Evolutionary conservation across 1,139 yeast species (phyloP), one percentile per base, ranked within the genome.

Genomic region (Zygotorulaspora mrakii): DNA sequence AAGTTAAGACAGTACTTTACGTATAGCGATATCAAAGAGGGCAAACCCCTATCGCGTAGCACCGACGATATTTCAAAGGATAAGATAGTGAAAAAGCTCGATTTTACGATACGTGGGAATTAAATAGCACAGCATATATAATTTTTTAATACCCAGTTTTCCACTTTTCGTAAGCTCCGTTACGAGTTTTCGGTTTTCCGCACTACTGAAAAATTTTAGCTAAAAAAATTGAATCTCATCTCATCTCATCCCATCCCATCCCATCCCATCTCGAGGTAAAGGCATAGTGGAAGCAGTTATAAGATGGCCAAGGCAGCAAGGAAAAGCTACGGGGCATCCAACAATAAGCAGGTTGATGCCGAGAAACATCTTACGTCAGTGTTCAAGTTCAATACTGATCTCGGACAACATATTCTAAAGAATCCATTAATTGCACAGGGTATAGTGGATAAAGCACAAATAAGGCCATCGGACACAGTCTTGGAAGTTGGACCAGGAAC

Each of bases 401-500:
- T 91, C 45, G 99, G 99, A 48, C 99, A 91, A 69, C 99, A 91
- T 71, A 88, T 91, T 53, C 73, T 91, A 60, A 91, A 91, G 60
- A 91, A 91, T 62, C 99, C 99, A 1, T 71, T 88, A 39, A 94
- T 94, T 22, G 97, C 98, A 2, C 97, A 91, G 63, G 97, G 96
- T 9, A 91, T 91, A 58, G 98, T 91, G 24, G 98, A 91, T 64
- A 94, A 94, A 60, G 97, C 98, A 2, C 84, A 78, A 31, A 82
- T 91, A 47, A 83, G 79, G 55, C 97, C 97, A 2, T 82, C 95
- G 31, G 99, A 91, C 59, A 77, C 79, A 5, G 97, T 91, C 2
- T 71, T 91, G 34, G 99, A 91, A 69, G 96, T 91, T 40, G 99
- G 99, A 57, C 98, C 99, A 1, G 99, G 99, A 77, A 91, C 99